Evolutionary conservation across 2,329 filamentous ascomycete genomes (phyloP).

Genomic region (Coccinonectria pachysandricola): DNA sequence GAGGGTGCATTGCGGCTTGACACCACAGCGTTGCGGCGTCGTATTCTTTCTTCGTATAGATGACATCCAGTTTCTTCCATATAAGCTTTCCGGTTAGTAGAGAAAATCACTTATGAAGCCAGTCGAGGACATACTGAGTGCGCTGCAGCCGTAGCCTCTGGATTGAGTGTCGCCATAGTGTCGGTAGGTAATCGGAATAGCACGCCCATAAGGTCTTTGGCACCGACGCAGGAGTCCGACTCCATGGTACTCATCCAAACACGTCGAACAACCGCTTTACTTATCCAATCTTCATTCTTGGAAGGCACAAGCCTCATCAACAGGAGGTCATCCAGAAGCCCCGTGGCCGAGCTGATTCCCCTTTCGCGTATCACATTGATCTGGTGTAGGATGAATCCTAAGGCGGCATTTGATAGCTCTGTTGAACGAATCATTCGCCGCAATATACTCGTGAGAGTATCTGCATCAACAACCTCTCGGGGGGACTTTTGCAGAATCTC

Average conservation of each 20-base stretch:
- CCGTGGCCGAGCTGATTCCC: constrained; percentile 36
- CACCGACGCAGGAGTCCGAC: constrained; percentile 18
- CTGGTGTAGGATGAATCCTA: constrained; percentile 58
- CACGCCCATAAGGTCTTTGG: constrained; percentile 15
- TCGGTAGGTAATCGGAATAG: constrained; percentile 28
- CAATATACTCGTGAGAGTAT: constrained; percentile 43
- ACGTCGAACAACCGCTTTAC: constrained; percentile 57
- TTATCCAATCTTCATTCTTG: constrained; percentile 49
- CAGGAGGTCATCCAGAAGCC: constrained; percentile 55
- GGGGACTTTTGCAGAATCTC: constrained; percentile 48
- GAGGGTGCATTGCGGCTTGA: constrained; percentile 50
- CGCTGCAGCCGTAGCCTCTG: constrained; percentile 53
- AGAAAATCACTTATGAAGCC: constrained; percentile 1
- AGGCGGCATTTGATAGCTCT: constrained; percentile 50
- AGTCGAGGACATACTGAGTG: constrained; percentile 46
- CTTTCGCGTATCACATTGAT: constrained; percentile 53
- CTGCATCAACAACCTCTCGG: constrained; percentile 36
- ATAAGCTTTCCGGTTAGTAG: constrained; percentile 46
- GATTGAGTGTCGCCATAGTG: constrained; percentile 37
- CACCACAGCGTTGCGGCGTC: constrained; percentile 60
- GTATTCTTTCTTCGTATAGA: constrained; percentile 41
- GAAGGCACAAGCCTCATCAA: constrained; percentile 40
- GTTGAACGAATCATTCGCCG: constrained; percentile 49
- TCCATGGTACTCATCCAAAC: constrained; percentile 53
- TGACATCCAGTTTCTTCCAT: constrained; percentile 67